phyloP scores from a whole-genome alignment of 352 stramenopile genomes.

The Phytopythium montanum region DNA sequence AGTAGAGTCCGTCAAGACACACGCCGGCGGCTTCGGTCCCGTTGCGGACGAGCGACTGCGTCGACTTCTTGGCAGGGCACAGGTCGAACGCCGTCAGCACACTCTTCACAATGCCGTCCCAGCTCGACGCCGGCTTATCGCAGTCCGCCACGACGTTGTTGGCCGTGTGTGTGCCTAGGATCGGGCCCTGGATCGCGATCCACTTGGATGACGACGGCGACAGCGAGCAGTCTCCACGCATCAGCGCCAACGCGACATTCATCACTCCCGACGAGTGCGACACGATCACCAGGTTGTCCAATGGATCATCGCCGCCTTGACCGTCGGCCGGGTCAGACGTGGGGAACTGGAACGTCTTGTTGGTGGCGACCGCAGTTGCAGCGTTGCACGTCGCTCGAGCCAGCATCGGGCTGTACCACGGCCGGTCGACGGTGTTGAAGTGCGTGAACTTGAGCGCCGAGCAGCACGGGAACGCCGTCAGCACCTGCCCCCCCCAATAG shows the following conservation, averaged over 20 bases:
- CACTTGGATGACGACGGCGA: slow-evolving; percentile 25
- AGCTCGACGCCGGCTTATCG: slow-evolving; percentile 6
- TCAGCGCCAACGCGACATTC: slow-evolving; percentile 21
- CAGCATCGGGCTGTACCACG: slow-evolving; percentile 24
- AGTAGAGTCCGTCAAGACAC: slow-evolving; percentile 25
- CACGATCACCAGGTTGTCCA: slow-evolving; percentile 26
- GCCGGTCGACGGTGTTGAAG: slow-evolving; percentile 23
- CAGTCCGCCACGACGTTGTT: slow-evolving; percentile 18
- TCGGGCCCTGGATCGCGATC: slow-evolving; percentile 33
- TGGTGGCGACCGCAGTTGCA: slow-evolving; percentile 9
- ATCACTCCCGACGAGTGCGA: slow-evolving; percentile 41
- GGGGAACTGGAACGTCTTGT: slow-evolving; percentile 14
- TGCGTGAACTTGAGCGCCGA: slow-evolving; percentile 27
- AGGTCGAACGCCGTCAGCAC: slow-evolving; percentile 18
- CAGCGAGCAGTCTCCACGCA: slow-evolving; percentile 25
- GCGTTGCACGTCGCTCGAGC: slow-evolving; percentile 19
- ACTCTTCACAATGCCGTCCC: slow-evolving; percentile 2
- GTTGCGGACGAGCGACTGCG: slow-evolving; percentile 20
- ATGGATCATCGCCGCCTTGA: not conserved
- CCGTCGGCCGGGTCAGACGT: not conserved
- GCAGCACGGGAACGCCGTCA: slow-evolving; percentile 18
- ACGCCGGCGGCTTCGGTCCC: slow-evolving; percentile 4
- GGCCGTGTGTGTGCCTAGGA: slow-evolving; percentile 20
- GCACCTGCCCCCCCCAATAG: slow-evolving; percentile 23
- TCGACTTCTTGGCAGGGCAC: slow-evolving; percentile 23